Percentiles rank a stretch among this genome's conserved stretches.
Evolutionary conservation across 2,329 filamentous ascomycete species (phyloP).

Genomic region (Arthroderma sp.): DNA sequence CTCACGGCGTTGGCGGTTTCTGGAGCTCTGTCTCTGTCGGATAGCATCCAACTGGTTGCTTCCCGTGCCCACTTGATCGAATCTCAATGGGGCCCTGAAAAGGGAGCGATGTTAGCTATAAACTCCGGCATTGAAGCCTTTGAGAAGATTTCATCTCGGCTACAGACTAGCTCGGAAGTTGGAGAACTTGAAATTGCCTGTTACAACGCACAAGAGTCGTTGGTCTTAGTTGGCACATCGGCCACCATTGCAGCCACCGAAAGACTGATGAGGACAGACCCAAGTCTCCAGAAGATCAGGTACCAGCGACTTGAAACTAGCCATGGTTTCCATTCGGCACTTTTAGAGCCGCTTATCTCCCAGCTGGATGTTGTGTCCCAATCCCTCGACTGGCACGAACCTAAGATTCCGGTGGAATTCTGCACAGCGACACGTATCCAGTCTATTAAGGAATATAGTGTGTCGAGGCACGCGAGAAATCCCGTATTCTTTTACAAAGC

Average conservation of each 20-base stretch:
- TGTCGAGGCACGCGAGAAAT: constrained; percentile 28
- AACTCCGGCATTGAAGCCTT: not conserved
- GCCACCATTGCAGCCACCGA: constrained; percentile 9
- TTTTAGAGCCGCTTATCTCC: not conserved
- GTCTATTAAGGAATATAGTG: constrained; percentile 1
- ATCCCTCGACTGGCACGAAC: not conserved
- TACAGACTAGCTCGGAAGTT: not conserved
- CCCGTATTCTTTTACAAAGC: constrained; percentile 37
- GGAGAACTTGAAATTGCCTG: constrained; percentile 1
- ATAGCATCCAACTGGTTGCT: constrained; percentile 19
- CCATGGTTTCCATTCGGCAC: constrained; percentile 1
- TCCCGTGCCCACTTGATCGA: constrained; percentile 21
- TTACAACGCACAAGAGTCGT: constrained; percentile 9
- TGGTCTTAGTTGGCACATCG: constrained; percentile 13
- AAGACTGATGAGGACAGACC: not conserved
- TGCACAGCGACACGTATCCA: not conserved
- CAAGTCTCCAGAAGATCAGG: not conserved
- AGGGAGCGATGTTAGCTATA: constrained; percentile 22
- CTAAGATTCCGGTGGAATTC: not conserved
- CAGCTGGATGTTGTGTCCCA: not conserved
- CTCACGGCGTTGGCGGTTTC: constrained; percentile 23
- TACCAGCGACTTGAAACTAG: not conserved
- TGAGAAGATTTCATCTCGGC: not conserved
- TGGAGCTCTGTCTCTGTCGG: constrained; percentile 17
- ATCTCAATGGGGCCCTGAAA: constrained; percentile 20